Evolutionary conservation across 2,329 filamentous ascomycete genomes (phyloP), one percentile per base, ranked within the genome.

Genomic region (Parasarocladium wereldwijsianum): DNA sequence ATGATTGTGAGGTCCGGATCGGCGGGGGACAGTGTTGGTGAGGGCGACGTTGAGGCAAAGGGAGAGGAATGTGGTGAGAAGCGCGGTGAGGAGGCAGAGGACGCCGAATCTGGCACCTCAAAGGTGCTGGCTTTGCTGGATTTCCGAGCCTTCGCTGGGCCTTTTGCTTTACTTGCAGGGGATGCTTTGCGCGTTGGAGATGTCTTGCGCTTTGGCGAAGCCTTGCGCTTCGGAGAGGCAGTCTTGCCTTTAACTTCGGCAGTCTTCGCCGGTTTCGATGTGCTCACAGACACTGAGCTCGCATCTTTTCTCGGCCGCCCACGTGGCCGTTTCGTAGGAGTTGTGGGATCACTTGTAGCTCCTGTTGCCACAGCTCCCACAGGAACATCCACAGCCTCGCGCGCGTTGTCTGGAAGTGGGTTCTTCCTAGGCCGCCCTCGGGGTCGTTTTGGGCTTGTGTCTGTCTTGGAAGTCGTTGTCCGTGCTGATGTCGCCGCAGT

Each of bases 41-140:
- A 35, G 16, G n/a, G n/a, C n/a, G n/a, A n/a, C n/a, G n/a, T n/a
- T n/a, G n/a, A n/a, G n/a, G n/a, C n/a, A n/a, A n/a, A n/a, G n/a
- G n/a, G n/a, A n/a, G n/a, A n/a, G n/a, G n/a, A n/a, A n/a, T n/a
- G n/a, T n/a, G n/a, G n/a, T n/a, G n/a, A n/a, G n/a, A n/a, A n/a
- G n/a, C n/a, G n/a, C n/a, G n/a, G n/a, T n/a, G n/a, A n/a, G n/a
- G n/a, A n/a, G n/a, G n/a, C n/a, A n/a, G n/a, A n/a, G n/a, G 53
- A 53, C 15, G 64, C 66, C 0, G 65, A 63, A 41, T 70, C 68
- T 8, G 57, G 55, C 18, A 70, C 66, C 40, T 71, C 67, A n/a
- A 58, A 34, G 0, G 47, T 35, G 2, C 43, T n/a, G 6, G 10
- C 16, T 9, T 23, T 21, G 11, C 34, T 35, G 0, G 39, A 32